These are phyloP conservation scores for Plasmopara halstedii DNA, from an alignment of 352 stramenopile genomes.

Conservation along the genomic window DNA sequence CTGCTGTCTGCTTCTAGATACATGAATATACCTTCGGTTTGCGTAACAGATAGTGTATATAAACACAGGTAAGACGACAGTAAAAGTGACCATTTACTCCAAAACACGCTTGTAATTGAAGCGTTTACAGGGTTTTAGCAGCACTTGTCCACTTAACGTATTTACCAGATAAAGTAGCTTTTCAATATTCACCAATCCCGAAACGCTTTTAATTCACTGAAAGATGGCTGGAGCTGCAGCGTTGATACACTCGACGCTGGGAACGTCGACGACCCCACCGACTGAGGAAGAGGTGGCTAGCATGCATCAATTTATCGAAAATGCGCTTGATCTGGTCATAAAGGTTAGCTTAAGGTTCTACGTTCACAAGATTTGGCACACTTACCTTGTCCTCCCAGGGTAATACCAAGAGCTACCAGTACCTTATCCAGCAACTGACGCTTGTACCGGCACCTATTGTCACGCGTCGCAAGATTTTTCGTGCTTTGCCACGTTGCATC, in stretches of 20 bases:
- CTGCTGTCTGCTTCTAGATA: no score
- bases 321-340: conserved; percentile 68
- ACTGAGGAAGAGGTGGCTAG: conserved; percentile 55
- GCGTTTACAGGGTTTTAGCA: no score
- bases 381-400: conserved; percentile 25
- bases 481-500: conserved; percentile 66
- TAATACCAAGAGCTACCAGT: conserved; percentile 76
- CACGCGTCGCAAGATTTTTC: conserved; percentile 64
- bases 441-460: conserved; percentile 27
- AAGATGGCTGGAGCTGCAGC: conserved; percentile 29
- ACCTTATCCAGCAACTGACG: conserved; percentile 58
- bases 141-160: no score
- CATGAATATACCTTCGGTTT: no score
- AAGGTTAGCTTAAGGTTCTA: conserved; percentile 25
- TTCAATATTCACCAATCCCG: no score
- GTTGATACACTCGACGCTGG: conserved; percentile 5
- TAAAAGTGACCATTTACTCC: no score
- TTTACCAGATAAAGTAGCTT: no score
- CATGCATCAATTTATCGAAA: conserved; percentile 81
- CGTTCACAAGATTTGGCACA: neutral
- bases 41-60: no score
- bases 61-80: no score
- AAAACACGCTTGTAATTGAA: no score
- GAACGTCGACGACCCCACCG: conserved; percentile 7
- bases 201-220: neutral